Base-by-base conservation (phyloP, 2,329 filamentous ascomycete species). In the Tolypocladium endophyticum region DNA sequence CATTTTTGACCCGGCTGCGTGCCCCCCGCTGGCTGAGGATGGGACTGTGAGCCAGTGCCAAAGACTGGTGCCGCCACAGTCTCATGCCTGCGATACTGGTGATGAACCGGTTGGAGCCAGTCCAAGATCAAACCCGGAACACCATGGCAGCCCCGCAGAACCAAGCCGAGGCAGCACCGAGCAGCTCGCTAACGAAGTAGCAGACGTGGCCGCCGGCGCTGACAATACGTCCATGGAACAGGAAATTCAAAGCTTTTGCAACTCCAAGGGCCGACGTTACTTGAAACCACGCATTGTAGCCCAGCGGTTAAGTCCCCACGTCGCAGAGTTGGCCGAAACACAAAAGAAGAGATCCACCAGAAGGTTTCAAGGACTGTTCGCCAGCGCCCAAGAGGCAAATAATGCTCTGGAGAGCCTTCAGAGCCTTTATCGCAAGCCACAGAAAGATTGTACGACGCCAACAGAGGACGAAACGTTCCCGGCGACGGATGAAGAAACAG, bases 401-500 rank as follows among this genome's bases (percentile, higher is more conserved):
- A 45, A 60, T 53, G 61, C 64, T 20, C 47, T 59, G 2, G 35
- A 39, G 7, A 39, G 54, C 14, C 47, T 63, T 11, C 55, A 60
- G 8, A 53, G 61, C n/a, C 33, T 66, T 38, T 63, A 61, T 28
- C 64, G 59, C 28, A 66, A 64, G 55, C 60, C 61, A 14, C 57
- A 50, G 12, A 56, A 38, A 16, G 64, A 62, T 16, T 65, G 61
- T 55, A 63, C 64, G 23, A 61, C 55, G 39, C 64, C 64, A 20
- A 43, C 28, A 12, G 50, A 58, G 0, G 64, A 67, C 50, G 23
- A 36, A 7, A 62, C 62, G 2, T 67, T 66, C 43, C 64, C 65
- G 3, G 23, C 28, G 1, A 45, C 52, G 20, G 60, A 63, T 6
- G 58, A 30, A 1, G 61, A 61, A n/a, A 63, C 55, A 55, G 36